phyloP scores from a whole-genome alignment of 148 eudicot genomes.

The Camellia japonica region DNA sequence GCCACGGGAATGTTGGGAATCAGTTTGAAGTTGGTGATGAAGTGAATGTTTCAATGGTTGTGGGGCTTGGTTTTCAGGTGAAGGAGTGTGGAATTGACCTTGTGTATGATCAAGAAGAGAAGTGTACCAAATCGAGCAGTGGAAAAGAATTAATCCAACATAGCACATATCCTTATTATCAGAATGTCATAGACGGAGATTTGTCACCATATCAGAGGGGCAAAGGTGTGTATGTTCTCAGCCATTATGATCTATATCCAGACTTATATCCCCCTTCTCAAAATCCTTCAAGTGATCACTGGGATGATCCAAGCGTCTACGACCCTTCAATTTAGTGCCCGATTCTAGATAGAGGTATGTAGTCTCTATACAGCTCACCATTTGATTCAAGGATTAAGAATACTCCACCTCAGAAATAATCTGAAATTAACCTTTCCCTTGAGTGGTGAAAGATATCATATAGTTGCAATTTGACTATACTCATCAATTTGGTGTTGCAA shows the following conservation, averaged over 20 bases:
- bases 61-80: background rate
- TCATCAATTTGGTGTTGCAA: no score
- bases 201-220: background rate
- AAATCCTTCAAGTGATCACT: background rate
- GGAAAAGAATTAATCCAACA: background rate
- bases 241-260: background rate
- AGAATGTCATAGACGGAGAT: background rate
- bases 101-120: background rate
- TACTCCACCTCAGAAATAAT: no score
- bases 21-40: slow-evolving; percentile 10
- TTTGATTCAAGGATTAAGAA: background rate
- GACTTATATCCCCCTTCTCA: background rate
- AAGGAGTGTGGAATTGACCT: background rate
- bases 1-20: slow-evolving; percentile 2
- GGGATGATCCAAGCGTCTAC: background rate
- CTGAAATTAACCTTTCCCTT: no score
- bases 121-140: background rate
- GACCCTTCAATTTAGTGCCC: background rate
- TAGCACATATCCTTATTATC: background rate
- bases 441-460: no score
- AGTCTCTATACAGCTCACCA: background rate
- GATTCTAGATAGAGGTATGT: background rate
- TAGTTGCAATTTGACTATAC: no score
- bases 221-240: background rate
- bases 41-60: background rate